phyloP scores from a whole-genome alignment of 75 land plant genomes.

The Pinus tabuliformis region DNA sequence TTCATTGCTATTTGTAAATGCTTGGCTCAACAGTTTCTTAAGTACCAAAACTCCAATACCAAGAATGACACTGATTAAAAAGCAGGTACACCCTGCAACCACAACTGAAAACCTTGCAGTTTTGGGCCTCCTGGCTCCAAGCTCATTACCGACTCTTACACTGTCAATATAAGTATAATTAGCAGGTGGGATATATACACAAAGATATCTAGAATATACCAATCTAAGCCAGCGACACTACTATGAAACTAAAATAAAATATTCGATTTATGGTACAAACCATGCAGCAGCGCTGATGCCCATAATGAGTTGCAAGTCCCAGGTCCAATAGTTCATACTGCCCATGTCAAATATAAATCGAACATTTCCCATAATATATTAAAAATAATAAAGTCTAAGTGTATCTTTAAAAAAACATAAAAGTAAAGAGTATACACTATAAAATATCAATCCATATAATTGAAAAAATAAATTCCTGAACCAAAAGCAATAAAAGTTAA shows the following conservation, averaged over 20 bases:
- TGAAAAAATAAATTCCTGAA: too few relatives aligned
- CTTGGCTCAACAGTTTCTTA: constrained; percentile 24
- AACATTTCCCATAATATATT: too few relatives aligned
- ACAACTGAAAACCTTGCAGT: constrained; percentile 46
- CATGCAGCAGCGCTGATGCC: constrained; percentile 38
- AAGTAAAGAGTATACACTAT: too few relatives aligned
- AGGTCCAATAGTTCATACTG: constrained; percentile 28
- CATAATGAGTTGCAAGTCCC: constrained; percentile 34
- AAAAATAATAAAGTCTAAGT: too few relatives aligned
- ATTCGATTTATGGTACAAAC: constrained; percentile 5
- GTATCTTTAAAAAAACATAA: too few relatives aligned
- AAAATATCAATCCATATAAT: too few relatives aligned
- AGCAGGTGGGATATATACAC: neutral
- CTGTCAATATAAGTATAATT: constrained; percentile 23
- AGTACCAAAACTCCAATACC: constrained; percentile 27
- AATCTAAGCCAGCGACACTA: too few relatives aligned
- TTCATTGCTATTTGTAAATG: constrained; percentile 33
- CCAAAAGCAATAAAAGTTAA: too few relatives aligned
- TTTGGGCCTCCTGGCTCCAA: constrained; percentile 54
- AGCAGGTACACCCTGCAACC: constrained; percentile 29
- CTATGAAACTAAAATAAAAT: too few relatives aligned
- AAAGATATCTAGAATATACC: neutral
- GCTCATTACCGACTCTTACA: constrained; percentile 66
- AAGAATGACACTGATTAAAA: constrained; percentile 30
- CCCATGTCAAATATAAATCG: too few relatives aligned